Conservation (phyloP, 805 yeast genomes). For the Wickerhamomyces hampshirensis region DNA sequence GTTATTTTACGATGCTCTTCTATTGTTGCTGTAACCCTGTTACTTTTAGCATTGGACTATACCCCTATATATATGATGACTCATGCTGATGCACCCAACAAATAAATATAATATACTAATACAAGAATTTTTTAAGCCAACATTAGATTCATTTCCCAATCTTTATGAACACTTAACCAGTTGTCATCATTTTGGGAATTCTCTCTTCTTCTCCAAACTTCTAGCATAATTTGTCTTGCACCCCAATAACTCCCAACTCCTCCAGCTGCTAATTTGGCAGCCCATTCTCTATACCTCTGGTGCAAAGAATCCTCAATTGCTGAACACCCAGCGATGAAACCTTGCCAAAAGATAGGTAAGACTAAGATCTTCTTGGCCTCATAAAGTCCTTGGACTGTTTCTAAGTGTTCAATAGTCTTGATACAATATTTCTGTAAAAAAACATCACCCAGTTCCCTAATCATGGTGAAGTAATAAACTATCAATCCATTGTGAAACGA, state of each 20-base stretch:
- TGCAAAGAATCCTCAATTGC: conserved; percentile 56
- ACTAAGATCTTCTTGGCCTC: conserved; percentile 46
- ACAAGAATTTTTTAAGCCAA: conserved; percentile 32
- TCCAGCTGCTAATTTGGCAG: conserved; percentile 38
- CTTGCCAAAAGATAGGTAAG: conserved; percentile 84
- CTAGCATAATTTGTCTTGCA: conserved; percentile 78
- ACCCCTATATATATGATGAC: too few relatives aligned
- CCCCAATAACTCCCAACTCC: conserved; percentile 84
- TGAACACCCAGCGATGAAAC: conserved; percentile 83
- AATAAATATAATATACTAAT: too few relatives aligned
- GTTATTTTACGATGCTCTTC: too few relatives aligned
- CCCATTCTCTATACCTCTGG: conserved; percentile 66
- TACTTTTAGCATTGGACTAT: too few relatives aligned
- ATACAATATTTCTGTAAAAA: conserved; percentile 59
- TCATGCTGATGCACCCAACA: too few relatives aligned
- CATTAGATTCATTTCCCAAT: conserved; percentile 86
- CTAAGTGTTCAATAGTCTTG: conserved; percentile 57
- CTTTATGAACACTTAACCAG: conserved; percentile 76
- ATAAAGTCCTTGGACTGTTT: conserved; percentile 54
- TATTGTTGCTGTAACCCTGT: too few relatives aligned
- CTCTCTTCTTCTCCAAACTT: conserved; percentile 75
- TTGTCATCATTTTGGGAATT: conserved; percentile 53
- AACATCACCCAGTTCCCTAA: conserved; percentile 48
- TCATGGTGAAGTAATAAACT: conserved; percentile 66
- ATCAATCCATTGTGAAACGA: conserved; percentile 71